Base-by-base conservation (phyloP, 768 basidiomycete species). In the Tremella mesenterica region DNA sequence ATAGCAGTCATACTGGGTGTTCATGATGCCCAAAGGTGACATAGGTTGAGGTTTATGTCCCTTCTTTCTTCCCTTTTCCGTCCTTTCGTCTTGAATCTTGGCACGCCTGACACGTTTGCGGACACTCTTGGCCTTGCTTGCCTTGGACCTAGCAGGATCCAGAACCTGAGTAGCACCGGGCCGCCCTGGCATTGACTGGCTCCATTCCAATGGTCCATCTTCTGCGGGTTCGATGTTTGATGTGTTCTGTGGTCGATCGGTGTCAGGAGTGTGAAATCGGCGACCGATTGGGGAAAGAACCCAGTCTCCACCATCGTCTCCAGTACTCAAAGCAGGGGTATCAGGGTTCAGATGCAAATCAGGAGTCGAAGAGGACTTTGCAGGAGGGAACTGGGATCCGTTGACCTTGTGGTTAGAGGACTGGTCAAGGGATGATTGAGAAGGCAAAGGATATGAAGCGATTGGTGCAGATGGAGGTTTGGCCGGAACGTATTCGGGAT, bases 1-100 rank as follows among this genome's bases (percentile, higher is more conserved):
- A 23, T 53, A 53, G 20, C 52, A 53, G 18, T 53, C 44, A 4
- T 33, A 7, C 12, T 30, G 26, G 9, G 45, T 53, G 14, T 47
- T 45, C 10, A 3, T 26, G 30, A 34, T 12, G 12, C 47, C 47
- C 12, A 48, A 6, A 28, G 47, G 47, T 12, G 25, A 7, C 9
- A 34, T 34, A 10, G 12, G 18, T 10, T 10, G 33, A 34, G 33
- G 12, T 34, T 10, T 10, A 18, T 34, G 12, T 34, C 33, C 10
- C 33, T 34, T 34, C n/a, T n/a, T n/a, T n/a, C n/a, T n/a, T n/a
- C n/a, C n/a, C n/a, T n/a, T n/a, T n/a, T n/a, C n/a, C n/a, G n/a
- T n/a, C n/a, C n/a, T n/a, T n/a, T n/a, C n/a, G n/a, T n/a, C n/a
- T n/a, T n/a, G n/a, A n/a, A n/a, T n/a, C n/a, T n/a, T n/a, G n/a